Conservation (phyloP, 257 asterid genomes). For the Mentha longifolia region DNA sequence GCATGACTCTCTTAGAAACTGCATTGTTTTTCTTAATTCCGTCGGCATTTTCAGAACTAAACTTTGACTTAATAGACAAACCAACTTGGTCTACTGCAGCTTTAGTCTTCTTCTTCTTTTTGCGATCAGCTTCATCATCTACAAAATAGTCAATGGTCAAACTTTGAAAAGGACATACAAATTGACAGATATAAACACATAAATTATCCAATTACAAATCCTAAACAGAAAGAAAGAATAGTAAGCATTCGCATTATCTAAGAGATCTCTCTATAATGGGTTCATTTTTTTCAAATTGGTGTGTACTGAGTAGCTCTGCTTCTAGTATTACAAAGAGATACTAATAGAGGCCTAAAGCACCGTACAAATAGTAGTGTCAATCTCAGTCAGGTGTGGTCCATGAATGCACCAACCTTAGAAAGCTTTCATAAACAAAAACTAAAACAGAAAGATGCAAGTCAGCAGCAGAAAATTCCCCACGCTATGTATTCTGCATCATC, state of each 20-base stretch:
- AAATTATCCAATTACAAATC: conserved; percentile 1
- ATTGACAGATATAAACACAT: conserved; percentile 5
- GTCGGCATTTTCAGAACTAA: conserved; percentile 59
- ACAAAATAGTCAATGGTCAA: conserved; percentile 39
- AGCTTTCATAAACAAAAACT: conserved; percentile 5
- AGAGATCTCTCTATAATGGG: too few relatives aligned
- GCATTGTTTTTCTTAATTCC: conserved; percentile 54
- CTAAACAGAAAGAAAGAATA: conserved; percentile 5
- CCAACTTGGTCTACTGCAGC: conserved; percentile 58
- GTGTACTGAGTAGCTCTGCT: background rate
- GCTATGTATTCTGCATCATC: background rate
- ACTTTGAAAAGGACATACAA: conserved; percentile 17
- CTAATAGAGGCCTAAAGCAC: conserved; percentile 9
- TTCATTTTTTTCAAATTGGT: too few relatives aligned
- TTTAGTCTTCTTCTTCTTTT: conserved; percentile 77
- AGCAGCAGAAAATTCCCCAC: conserved; percentile 10
- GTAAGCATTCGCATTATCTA: background rate
- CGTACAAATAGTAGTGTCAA: conserved; percentile 5
- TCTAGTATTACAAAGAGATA: background rate
- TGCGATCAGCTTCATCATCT: conserved; percentile 89
- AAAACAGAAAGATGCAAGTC: background rate
- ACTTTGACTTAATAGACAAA: conserved; percentile 49
- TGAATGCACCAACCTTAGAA: background rate
- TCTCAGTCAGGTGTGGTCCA: background rate
- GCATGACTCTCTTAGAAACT: conserved; percentile 52